phyloP scores from a whole-genome alignment of 768 basidiomycete genomes.

The Boletus huronensis region DNA sequence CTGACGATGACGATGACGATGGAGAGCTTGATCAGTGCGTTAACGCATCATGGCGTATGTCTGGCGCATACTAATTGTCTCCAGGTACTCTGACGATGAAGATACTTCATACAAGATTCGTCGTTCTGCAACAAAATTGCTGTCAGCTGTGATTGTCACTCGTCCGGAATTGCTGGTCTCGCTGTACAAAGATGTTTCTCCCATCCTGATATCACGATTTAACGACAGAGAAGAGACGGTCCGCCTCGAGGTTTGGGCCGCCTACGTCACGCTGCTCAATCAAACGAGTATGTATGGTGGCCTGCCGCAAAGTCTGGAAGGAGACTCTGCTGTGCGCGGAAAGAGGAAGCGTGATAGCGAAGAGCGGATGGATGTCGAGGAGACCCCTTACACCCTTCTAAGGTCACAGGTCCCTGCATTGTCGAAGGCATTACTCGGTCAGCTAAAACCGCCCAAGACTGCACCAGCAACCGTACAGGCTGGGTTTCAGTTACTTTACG shows the following conservation, averaged over 20 bases:
- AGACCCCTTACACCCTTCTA: constrained; percentile 69
- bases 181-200: constrained; percentile 82
- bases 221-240: constrained; percentile 96
- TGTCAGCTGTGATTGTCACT: constrained; percentile 81
- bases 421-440: constrained; percentile 78
- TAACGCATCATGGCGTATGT: neutral
- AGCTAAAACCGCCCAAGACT: constrained; percentile 80
- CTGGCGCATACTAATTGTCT: neutral
- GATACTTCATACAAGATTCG: constrained; percentile 98
- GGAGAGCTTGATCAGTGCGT: constrained; percentile 77
- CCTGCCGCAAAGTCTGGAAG: constrained; percentile 48
- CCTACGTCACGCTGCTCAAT: constrained; percentile 75
- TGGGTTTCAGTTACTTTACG: constrained; percentile 75
- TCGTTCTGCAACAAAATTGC: constrained; percentile 86
- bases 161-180: constrained; percentile 81
- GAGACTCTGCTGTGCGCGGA: constrained; percentile 45
- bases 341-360: constrained; percentile 79
- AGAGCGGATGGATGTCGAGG: constrained; percentile 69
- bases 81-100: constrained; percentile 94
- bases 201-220: constrained; percentile 86
- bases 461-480: constrained; percentile 76
- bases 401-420: constrained; percentile 73
- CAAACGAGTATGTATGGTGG: constrained; percentile 84
- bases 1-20: constrained; percentile 75
- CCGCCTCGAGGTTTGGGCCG: constrained; percentile 85